Evolutionary conservation across 163 green algal genomes (phyloP).

Genomic region (Scenedesmus sp.): DNA sequence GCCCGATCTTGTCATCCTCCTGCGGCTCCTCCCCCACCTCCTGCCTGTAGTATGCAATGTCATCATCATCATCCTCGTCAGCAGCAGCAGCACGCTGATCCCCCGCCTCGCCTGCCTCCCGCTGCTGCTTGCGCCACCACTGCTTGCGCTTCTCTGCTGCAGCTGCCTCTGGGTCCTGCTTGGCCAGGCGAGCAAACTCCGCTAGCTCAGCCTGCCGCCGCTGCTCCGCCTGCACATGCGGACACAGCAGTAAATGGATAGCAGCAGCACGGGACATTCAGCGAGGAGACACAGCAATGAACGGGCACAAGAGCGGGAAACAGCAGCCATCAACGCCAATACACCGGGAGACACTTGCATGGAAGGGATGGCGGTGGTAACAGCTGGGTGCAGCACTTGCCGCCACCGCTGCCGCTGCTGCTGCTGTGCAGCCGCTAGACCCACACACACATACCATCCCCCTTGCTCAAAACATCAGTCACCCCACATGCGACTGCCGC

Average conservation of each 20-base stretch:
- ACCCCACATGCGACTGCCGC: too few species aligned
- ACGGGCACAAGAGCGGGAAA: too few species aligned
- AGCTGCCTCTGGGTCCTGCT: slow-evolving; percentile 48
- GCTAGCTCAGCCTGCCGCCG: slow-evolving; percentile 54
- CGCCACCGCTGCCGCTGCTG: too few species aligned
- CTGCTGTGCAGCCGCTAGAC: too few species aligned
- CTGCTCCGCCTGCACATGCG: slow-evolving; percentile 32
- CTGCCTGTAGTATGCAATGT: slow-evolving; percentile 78
- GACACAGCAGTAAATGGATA: not conserved
- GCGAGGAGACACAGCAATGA: too few species aligned
- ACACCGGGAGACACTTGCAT: too few species aligned
- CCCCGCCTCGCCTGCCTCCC: not conserved
- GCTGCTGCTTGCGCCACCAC: slow-evolving; percentile 61
- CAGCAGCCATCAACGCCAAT: too few species aligned
- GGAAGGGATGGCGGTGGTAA: too few species aligned
- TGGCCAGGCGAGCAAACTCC: slow-evolving; percentile 4
- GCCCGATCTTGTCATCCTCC: slow-evolving; percentile 62
- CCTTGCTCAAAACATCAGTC: too few species aligned
- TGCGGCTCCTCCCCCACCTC: slow-evolving; percentile 75
- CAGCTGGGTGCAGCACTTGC: too few species aligned
- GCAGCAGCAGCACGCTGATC: slow-evolving; percentile 15
- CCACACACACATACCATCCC: too few species aligned
- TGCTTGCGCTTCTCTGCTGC: slow-evolving; percentile 42
- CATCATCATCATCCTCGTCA: slow-evolving; percentile 73
- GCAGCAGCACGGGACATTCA: not conserved